Percentiles rank a stretch among this genome's conserved stretches.
Conservation (phyloP, 306 rosid species). For the Quercus agrifolia region DNA sequence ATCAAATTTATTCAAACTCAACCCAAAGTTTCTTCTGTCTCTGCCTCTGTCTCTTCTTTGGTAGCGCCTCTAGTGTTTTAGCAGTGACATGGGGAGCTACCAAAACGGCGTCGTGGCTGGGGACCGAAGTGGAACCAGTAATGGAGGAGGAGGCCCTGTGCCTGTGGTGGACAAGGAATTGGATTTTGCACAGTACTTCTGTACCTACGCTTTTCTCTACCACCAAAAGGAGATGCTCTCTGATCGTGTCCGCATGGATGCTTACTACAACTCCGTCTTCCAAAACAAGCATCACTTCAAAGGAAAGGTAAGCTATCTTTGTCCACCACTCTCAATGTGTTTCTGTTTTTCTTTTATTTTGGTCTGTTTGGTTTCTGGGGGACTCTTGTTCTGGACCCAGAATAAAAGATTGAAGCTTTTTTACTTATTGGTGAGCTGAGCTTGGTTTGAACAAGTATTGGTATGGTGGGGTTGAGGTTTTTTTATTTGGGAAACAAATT, state of each 20-base stretch:
- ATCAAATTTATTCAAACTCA: too few species aligned
- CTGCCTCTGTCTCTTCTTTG: neutral
- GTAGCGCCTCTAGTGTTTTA: neutral
- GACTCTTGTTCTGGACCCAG: neutral
- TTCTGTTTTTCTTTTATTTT: neutral
- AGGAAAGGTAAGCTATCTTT: slow-evolving; percentile 54
- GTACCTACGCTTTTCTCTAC: slow-evolving; percentile 86
- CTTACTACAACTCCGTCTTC: slow-evolving; percentile 79
- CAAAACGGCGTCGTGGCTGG: slow-evolving; percentile 38
- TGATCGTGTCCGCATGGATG: slow-evolving; percentile 98
- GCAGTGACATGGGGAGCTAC: slow-evolving; percentile 65
- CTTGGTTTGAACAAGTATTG: neutral
- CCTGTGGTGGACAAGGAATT: slow-evolving; percentile 66
- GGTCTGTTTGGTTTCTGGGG: neutral
- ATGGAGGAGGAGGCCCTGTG: too few species aligned
- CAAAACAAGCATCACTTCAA: slow-evolving; percentile 78
- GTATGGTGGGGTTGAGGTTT: neutral
- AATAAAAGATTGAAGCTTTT: neutral
- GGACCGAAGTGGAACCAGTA: slow-evolving; percentile 12
- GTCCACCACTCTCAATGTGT: neutral
- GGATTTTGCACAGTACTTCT: slow-evolving; percentile 85
- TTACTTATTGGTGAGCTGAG: neutral
- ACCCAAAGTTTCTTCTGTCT: neutral
- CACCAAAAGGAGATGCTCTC: slow-evolving; percentile 99
- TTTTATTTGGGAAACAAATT: neutral